These are phyloP conservation scores for Pseudocercospora ulei DNA, from an alignment of 2,329 filamentous ascomycete species.

Conservation along the genomic window DNA sequence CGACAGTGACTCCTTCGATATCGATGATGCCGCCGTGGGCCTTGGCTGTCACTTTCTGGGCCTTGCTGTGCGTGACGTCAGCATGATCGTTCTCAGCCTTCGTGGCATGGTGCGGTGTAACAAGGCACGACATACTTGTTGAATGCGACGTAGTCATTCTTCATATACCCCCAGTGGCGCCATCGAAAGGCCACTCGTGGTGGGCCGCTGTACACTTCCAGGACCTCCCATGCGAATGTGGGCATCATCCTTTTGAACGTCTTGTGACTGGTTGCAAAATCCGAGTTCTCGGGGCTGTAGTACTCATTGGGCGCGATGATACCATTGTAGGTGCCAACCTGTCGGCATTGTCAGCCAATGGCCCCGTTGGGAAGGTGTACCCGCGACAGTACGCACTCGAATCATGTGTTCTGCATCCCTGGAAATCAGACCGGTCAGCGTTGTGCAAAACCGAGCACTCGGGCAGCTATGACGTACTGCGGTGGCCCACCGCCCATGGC, in stretches of 20 bases:
- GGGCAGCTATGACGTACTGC: slow-evolving; percentile 30
- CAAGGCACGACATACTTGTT: slow-evolving; percentile 46
- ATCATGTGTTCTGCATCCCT: slow-evolving; percentile 54
- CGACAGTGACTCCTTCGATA: slow-evolving; percentile 55
- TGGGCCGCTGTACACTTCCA: slow-evolving; percentile 58
- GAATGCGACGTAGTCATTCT: slow-evolving; percentile 55
- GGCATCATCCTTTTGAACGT: slow-evolving; percentile 66
- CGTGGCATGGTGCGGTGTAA: slow-evolving; percentile 9
- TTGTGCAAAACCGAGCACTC: background rate
- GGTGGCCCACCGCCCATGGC: slow-evolving; percentile 53
- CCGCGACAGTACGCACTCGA: slow-evolving; percentile 27
- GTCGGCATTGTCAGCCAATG: slow-evolving; percentile 1
- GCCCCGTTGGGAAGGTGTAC: background rate
- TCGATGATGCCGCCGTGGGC: slow-evolving; percentile 54
- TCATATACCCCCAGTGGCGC: slow-evolving; percentile 60
- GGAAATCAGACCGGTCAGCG: slow-evolving; percentile 6
- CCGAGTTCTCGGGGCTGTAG: slow-evolving; percentile 53
- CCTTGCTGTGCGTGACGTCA: slow-evolving; percentile 42
- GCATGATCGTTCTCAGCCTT: background rate
- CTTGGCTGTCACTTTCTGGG: slow-evolving; percentile 53
- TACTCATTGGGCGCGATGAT: slow-evolving; percentile 55
- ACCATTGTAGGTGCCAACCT: slow-evolving; percentile 59
- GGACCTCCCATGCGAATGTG: slow-evolving; percentile 60
- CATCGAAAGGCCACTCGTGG: slow-evolving; percentile 55
- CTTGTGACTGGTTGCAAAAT: slow-evolving; percentile 57